These are phyloP conservation scores for Purshia tridentata DNA, from an alignment of 306 rosid species.

Conservation along the genomic window DNA sequence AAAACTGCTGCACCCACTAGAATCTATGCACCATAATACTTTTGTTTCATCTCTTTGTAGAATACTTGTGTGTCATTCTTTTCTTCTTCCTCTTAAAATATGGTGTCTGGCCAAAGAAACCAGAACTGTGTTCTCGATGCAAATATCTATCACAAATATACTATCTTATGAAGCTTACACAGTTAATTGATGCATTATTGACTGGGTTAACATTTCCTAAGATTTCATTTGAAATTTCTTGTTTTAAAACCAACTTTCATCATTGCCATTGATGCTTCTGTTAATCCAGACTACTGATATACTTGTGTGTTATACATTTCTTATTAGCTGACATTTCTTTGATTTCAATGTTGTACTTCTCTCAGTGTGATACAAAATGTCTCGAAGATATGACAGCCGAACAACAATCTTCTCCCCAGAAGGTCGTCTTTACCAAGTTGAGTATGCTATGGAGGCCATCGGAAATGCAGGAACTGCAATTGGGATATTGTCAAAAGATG, in stretches of 20 bases:
- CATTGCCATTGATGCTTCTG: background rate
- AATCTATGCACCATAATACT: background rate
- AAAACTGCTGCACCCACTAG: background rate
- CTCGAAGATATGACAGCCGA: conserved; percentile 47
- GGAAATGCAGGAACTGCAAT: conserved; percentile 48
- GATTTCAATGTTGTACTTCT: background rate
- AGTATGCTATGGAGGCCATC: conserved; percentile 48
- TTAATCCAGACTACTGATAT: background rate
- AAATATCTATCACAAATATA: background rate
- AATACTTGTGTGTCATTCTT: background rate
- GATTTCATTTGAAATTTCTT: background rate
- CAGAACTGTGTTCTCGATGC: background rate
- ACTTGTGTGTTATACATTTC: background rate
- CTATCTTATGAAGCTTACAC: background rate
- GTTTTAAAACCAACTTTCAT: background rate
- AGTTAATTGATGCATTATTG: background rate
- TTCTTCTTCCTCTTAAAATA: background rate
- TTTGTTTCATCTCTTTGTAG: background rate
- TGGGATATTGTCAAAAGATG: conserved; percentile 45
- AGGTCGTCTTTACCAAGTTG: conserved; percentile 46
- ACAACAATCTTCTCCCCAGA: conserved; percentile 44
- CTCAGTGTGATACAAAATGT: conserved; percentile 30
- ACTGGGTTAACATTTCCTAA: background rate
- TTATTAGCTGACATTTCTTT: background rate
- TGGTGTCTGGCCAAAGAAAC: background rate